phyloP scores from a whole-genome alignment of 2,329 filamentous ascomycete genomes.

The Xylaria multiplex region DNA sequence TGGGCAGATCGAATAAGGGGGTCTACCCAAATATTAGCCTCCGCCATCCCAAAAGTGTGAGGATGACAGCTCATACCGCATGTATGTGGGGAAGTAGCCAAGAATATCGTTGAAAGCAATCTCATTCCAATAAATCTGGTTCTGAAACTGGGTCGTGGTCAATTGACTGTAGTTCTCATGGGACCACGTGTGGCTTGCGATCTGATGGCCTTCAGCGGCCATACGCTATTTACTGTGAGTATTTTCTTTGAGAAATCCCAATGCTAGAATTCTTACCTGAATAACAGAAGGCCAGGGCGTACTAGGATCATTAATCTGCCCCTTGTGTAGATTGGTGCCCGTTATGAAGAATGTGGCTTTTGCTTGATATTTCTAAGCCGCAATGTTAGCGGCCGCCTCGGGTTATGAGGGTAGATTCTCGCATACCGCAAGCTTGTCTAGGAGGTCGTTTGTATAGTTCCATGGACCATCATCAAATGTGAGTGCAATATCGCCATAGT shows the following conservation, averaged over 20 bases:
- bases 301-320: constrained; percentile 59
- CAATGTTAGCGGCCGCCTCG: constrained; percentile 33
- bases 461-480: constrained; percentile 73
- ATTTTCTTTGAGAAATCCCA: not conserved
- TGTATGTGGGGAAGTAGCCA: constrained; percentile 50
- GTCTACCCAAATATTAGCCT: constrained; percentile 40
- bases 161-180: constrained; percentile 49
- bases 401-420: not conserved
- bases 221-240: constrained; percentile 46
- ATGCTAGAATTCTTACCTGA: constrained; percentile 39
- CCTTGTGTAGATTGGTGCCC: constrained; percentile 63
- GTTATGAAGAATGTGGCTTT: constrained; percentile 73
- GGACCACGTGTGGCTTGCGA: constrained; percentile 51
- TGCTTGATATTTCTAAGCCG: constrained; percentile 60
- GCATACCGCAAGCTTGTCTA: constrained; percentile 58
- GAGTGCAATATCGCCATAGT: constrained; percentile 66
- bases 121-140: constrained; percentile 51
- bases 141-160: constrained; percentile 44
- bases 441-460: constrained; percentile 66
- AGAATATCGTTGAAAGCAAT: constrained; percentile 50
- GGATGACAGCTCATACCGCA: constrained; percentile 41
- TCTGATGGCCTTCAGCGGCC: constrained; percentile 50
- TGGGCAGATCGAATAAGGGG: constrained; percentile 49
- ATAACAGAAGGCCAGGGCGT: constrained; percentile 47
- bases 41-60: not conserved